Percentiles rank a stretch among this genome's conserved stretches.
These are phyloP conservation scores for Calonectria honghensis DNA, from an alignment of 2,329 filamentous ascomycete species.

Conservation along the genomic window DNA sequence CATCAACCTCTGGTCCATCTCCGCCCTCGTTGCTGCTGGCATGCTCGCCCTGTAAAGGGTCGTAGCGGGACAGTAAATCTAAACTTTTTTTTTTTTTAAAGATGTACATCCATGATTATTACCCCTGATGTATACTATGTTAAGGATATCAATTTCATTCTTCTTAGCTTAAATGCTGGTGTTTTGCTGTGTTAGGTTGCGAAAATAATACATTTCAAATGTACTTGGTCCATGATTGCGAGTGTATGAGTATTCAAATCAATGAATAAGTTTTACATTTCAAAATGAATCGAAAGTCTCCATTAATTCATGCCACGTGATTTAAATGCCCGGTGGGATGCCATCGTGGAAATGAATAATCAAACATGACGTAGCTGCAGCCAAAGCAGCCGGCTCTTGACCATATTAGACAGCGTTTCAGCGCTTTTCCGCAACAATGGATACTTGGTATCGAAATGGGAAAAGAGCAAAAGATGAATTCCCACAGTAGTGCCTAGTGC, in stretches of 20 bases:
- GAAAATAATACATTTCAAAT: slow-evolving; percentile 1
- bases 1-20: slow-evolving; percentile 69
- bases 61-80: background rate
- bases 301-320: background rate
- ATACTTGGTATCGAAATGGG: background rate
- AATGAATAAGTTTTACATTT: background rate
- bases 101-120: slow-evolving; percentile 20
- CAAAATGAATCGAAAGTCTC: background rate
- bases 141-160: slow-evolving; percentile 27
- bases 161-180: slow-evolving; percentile 25
- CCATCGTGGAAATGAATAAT: background rate
- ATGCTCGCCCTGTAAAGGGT: slow-evolving; percentile 71
- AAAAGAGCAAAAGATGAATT: background rate
- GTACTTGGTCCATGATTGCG: background rate
- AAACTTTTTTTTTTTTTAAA: slow-evolving; percentile 19
- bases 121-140: slow-evolving; percentile 23
- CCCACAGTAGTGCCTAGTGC: background rate
- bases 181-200: slow-evolving; percentile 20
- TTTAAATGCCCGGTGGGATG: background rate
- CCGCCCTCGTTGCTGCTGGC: slow-evolving; percentile 71
- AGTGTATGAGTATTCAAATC: background rate
- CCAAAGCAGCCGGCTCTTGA: background rate
- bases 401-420: background rate
- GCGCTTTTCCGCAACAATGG: background rate
- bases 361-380: background rate